Base-by-base conservation (phyloP, 1,284 basidiomycete species). In the Cystobasidium sp. region DNA sequence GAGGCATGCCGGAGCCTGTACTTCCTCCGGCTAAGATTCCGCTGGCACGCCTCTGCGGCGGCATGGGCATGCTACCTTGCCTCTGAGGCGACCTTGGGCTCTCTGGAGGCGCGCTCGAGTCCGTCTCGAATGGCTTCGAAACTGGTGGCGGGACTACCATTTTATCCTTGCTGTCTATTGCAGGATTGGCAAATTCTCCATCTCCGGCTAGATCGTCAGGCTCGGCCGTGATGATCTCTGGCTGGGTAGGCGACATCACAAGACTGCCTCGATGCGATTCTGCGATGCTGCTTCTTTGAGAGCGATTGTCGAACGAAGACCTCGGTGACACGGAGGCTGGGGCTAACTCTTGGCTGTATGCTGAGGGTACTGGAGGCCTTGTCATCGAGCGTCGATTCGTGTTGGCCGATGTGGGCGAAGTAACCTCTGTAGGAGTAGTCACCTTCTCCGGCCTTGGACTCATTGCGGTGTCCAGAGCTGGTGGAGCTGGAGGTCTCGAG, bases 331-430 rank as follows among this genome's bases (percentile, higher is more conserved):
- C 39, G 7, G 69, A 65, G 3, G 62, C 18, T 18, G 51, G 41
- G 22, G 43, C 10, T 49, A 56, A 18, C 8, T 52, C 55, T 43
- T 52, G 58, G 22, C 58, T 61, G 41, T 61, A 70, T 24, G 47
- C 70, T 16, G 49, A 31, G 31, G 70, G 70, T 6, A 73, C 63
- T 49, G 70, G 70, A 0, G 70, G 70, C 12, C 70, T 51, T 5
- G 62, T 59, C 70, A 73, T 58, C n/a, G 70, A 73, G 49, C 70
- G 70, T 20, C 70, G 37, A 49, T 66, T 73, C 1, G 52, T 44
- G 10, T 24, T 24, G 22, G 51, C 31, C 18, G 70, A 44, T 12
- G 63, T 52, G 18, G 69, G 69, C 6, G 69, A 71, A 18, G 39
- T 53, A n/a, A 20, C 43, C 14, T 58, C 56, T n/a, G n/a, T 14